phyloP scores from a whole-genome alignment of 805 yeast genomes.

The Kodamaea restingae region DNA sequence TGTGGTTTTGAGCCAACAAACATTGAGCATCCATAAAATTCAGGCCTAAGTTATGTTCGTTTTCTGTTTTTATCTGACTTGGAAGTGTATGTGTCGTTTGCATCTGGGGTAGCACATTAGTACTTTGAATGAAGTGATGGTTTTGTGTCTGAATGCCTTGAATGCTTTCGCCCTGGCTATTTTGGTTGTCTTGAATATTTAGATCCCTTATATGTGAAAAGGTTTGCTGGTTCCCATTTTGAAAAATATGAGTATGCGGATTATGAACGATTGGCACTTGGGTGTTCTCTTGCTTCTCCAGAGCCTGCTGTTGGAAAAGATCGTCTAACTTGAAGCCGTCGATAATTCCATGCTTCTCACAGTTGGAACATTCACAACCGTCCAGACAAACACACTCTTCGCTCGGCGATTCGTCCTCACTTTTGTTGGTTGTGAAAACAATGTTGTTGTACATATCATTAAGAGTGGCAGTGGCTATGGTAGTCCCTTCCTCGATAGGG shows the following conservation, averaged over 20 bases:
- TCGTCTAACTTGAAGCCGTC: conserved; percentile 41
- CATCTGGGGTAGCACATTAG: no score
- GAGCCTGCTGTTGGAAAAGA: conserved; percentile 9
- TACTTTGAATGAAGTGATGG: no score
- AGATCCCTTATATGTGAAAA: no score
- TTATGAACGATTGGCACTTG: no score
- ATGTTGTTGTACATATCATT: background rate
- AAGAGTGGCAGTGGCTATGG: conserved; percentile 3
- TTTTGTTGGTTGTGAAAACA: conserved; percentile 1
- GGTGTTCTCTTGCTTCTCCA: background rate
- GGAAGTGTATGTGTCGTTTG: no score
- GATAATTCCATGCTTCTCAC: conserved; percentile 44
- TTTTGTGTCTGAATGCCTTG: no score
- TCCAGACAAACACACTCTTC: conserved; percentile 25
- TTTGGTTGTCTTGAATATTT: no score
- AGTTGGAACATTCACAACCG: conserved; percentile 36
- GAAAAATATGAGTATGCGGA: no score
- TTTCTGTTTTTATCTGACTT: no score
- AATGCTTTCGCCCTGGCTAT: no score
- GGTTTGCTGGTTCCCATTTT: no score
- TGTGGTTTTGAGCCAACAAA: background rate
- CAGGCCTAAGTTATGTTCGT: no score
- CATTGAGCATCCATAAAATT: background rate
- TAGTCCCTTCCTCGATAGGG: background rate
- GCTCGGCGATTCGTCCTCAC: conserved; percentile 3